phyloP scores from a whole-genome alignment of 129 eudicot species.

The Chrysanthemum lavandulifolium region DNA sequence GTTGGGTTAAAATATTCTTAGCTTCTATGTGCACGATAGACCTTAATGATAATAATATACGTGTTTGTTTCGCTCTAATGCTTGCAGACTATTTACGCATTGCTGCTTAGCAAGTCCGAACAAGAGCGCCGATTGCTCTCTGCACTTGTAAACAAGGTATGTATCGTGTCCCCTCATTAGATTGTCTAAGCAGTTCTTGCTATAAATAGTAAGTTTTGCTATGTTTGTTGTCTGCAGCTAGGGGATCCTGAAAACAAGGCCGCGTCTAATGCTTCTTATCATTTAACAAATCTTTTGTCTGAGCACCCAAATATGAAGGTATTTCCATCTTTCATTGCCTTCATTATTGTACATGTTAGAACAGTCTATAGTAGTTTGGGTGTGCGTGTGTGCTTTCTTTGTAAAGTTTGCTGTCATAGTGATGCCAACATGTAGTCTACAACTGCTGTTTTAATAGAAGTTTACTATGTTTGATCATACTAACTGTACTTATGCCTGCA shows the following conservation, averaged over 20 bases:
- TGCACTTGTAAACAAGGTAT: slow-evolving; percentile 88
- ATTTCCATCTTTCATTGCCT: not conserved
- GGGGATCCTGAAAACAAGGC: slow-evolving; percentile 97
- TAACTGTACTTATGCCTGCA: slow-evolving; percentile 2
- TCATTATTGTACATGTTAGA: too few relatives aligned
- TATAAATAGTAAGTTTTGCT: slow-evolving; percentile 9
- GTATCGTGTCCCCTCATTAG: not conserved
- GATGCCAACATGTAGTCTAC: too few relatives aligned
- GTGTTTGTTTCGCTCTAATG: slow-evolving; percentile 5
- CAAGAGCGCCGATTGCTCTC: slow-evolving; percentile 91
- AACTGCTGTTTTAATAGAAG: not conserved
- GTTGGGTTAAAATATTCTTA: too few relatives aligned
- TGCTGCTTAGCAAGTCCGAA: slow-evolving; percentile 88
- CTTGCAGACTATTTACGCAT: slow-evolving; percentile 66
- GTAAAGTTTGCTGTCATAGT: too few relatives aligned
- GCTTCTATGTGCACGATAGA: not conserved
- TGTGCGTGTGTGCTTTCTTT: too few relatives aligned
- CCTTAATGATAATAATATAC: not conserved
- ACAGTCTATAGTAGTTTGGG: too few relatives aligned
- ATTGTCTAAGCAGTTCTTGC: slow-evolving; percentile 4
- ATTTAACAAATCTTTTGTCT: slow-evolving; percentile 72
- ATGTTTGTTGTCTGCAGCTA: slow-evolving; percentile 51
- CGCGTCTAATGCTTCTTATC: slow-evolving; percentile 98
- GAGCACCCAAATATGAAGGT: slow-evolving; percentile 99
- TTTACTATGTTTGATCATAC: not conserved